phyloP scores from a whole-genome alignment of 225 moss, liverwort and hornwort species.

The Takakia lepidozioides region DNA sequence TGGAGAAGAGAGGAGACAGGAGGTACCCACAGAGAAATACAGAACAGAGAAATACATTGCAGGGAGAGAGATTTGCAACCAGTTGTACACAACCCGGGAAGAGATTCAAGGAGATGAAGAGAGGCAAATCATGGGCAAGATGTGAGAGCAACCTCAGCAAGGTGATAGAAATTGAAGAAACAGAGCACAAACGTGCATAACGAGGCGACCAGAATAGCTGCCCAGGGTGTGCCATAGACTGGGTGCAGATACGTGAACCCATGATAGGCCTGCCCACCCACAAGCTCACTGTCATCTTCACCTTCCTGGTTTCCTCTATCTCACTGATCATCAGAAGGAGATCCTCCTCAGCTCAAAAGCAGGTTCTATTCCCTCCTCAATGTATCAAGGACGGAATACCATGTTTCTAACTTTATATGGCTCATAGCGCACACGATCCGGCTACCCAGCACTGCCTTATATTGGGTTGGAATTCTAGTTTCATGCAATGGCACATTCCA shows the following conservation, averaged over 20 bases:
- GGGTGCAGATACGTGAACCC: slow-evolving; percentile 48
- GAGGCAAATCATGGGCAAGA: too few relatives aligned
- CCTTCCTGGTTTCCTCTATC: too few relatives aligned
- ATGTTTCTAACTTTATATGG: too few relatives aligned
- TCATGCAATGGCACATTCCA: too few relatives aligned
- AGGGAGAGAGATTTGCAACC: background rate
- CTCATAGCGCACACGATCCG: too few relatives aligned
- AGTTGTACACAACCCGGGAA: background rate
- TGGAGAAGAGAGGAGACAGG: too few relatives aligned
- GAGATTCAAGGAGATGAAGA: too few relatives aligned
- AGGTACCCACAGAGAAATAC: too few relatives aligned
- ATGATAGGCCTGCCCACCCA: slow-evolving; percentile 38
- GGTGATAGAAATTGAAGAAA: slow-evolving; percentile 50
- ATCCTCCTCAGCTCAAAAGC: too few relatives aligned
- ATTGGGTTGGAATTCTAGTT: too few relatives aligned
- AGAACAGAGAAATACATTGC: background rate
- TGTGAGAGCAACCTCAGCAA: slow-evolving; percentile 83
- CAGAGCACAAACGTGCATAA: slow-evolving; percentile 40
- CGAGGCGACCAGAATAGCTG: slow-evolving; percentile 58
- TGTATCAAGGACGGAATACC: background rate
- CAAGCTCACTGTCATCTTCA: background rate
- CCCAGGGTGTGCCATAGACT: slow-evolving; percentile 52
- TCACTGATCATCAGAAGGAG: too few relatives aligned
- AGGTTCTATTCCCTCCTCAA: background rate
- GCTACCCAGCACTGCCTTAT: too few relatives aligned